Evolutionary conservation across 371 early-diverging fungal species (phyloP), one percentile per base, ranked within the genome.

Genomic region (Apophysomyces sp.): DNA sequence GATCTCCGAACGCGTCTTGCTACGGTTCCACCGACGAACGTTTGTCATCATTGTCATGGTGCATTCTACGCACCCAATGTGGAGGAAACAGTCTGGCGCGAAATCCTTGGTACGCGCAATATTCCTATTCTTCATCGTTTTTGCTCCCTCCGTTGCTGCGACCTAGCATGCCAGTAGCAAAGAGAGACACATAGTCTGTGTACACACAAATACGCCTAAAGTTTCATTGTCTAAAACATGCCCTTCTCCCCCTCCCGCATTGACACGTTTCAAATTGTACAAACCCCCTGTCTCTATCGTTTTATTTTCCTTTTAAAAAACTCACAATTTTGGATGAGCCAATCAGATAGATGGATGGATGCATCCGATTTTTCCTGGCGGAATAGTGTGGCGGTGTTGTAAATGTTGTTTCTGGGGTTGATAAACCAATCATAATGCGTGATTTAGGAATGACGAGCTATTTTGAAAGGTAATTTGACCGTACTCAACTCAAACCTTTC

Each of bases 111-210:
- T 24, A 62, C 62, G 24, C 57, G 30, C 15, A 58, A 63, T 49
- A 62, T 78, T 12, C 76, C 79, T 32, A 51, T 73, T 4, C 18
- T 63, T 16, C 69, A 67, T 58, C 63, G 79, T 31, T 76, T 73
- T 39, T 78, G 79, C 37, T 78, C 79, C 8, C 49, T 60, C 1
- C 28, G 49, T 2, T 78, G 78, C 44, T 55, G 67, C 51, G 24
- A 55, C 3, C 1, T 32, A 26, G n/a, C 34, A 24, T 44, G n/a
- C 11, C 31, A 26, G 60, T 18, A 57, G 36, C 7, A 26, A 34
- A 8, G 11, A n/a, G n/a, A n/a, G n/a, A n/a, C n/a, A n/a, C n/a
- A n/a, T n/a, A n/a, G n/a, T n/a, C n/a, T n/a, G n/a, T n/a, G n/a
- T n/a, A n/a, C n/a, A n/a, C n/a, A n/a, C n/a, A n/a, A n/a, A n/a